These are phyloP conservation scores for Pseudocercospora fuligena DNA, from an alignment of 2,329 filamentous ascomycete species.

Conservation along the genomic window DNA sequence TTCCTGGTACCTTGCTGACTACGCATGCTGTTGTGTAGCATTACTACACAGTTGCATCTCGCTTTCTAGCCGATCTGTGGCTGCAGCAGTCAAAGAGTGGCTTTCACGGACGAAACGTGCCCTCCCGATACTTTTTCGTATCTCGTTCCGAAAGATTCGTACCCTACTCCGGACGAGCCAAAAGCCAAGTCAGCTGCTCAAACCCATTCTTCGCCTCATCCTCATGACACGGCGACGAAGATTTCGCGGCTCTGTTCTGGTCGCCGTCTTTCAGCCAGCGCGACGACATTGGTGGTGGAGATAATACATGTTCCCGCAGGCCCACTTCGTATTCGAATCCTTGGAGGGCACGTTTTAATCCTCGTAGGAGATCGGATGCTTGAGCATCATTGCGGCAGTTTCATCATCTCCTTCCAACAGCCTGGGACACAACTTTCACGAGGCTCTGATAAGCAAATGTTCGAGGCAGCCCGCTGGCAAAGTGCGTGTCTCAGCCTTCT, in stretches of 20 bases:
- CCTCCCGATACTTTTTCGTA: constrained; percentile 15
- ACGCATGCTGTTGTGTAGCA: neutral
- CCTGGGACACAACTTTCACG: no score
- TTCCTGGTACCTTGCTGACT: neutral
- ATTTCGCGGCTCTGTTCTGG: constrained; percentile 6
- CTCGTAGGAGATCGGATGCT: neutral
- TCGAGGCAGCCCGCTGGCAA: no score
- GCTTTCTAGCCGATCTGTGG: constrained; percentile 6
- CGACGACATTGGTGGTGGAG: neutral
- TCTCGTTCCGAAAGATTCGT: constrained; percentile 6
- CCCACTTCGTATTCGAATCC: neutral
- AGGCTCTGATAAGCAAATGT: no score
- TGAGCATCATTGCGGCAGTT: constrained; percentile 1
- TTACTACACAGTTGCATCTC: constrained; percentile 12
- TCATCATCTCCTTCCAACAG: neutral
- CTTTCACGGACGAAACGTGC: constrained; percentile 9
- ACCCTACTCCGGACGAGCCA: neutral
- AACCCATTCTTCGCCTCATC: constrained; percentile 1
- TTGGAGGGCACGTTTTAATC: neutral
- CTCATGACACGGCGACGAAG: constrained; percentile 16
- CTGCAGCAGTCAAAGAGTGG: neutral
- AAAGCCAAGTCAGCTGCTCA: constrained; percentile 4
- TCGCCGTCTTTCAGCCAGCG: constrained; percentile 9
- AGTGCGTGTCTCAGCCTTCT: no score
- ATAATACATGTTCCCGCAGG: neutral